A percentile compares a stretch with the other conserved stretches of the same genome.
Evolutionary conservation across 495 filamentous ascomycete species (phyloP).

Genomic region (Emericellopsis terricola): DNA sequence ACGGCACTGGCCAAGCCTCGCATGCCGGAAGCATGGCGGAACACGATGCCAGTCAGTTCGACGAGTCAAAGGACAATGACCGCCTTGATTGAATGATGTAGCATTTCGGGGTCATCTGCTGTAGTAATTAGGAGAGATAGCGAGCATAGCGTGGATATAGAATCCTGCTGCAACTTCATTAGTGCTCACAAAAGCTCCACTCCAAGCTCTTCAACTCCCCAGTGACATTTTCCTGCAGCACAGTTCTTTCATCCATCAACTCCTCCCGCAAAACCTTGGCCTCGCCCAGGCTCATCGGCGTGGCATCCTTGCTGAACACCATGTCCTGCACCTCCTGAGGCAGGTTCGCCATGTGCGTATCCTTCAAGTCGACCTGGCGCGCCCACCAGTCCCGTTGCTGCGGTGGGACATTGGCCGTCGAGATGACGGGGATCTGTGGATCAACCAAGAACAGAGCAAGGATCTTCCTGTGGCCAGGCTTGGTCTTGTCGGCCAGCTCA

Average conservation of each 20-base stretch:
- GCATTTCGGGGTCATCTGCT: too few species aligned
- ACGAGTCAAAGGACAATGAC: too few species aligned
- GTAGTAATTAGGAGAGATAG: too few species aligned
- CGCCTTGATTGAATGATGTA: too few species aligned
- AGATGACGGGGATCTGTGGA: slow-evolving; percentile 16
- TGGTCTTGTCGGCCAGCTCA: slow-evolving; percentile 22
- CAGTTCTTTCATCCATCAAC: slow-evolving; percentile 6
- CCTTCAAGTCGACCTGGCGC: slow-evolving; percentile 4
- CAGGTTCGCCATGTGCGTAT: neutral
- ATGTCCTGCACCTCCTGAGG: slow-evolving; percentile 7
- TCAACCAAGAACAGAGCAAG: slow-evolving; percentile 41
- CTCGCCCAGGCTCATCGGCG: slow-evolving; percentile 6
- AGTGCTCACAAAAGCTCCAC: slow-evolving; percentile 5
- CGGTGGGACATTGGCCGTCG: slow-evolving; percentile 37
- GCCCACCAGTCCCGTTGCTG: slow-evolving; percentile 28
- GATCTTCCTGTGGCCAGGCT: slow-evolving; percentile 36
- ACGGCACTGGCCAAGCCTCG: too few species aligned
- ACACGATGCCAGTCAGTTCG: too few species aligned
- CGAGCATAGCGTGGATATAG: too few species aligned
- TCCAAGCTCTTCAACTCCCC: neutral
- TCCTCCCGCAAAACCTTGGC: slow-evolving; percentile 3
- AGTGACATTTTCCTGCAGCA: neutral
- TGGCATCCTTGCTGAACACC: slow-evolving; percentile 2
- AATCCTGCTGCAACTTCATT: too few species aligned
- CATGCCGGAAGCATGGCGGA: too few species aligned